A percentile compares a stretch with the other conserved stretches of the same genome.
phyloP scores from a whole-genome alignment of 495 filamentous ascomycete species.

The Daldinia vernicosa region DNA sequence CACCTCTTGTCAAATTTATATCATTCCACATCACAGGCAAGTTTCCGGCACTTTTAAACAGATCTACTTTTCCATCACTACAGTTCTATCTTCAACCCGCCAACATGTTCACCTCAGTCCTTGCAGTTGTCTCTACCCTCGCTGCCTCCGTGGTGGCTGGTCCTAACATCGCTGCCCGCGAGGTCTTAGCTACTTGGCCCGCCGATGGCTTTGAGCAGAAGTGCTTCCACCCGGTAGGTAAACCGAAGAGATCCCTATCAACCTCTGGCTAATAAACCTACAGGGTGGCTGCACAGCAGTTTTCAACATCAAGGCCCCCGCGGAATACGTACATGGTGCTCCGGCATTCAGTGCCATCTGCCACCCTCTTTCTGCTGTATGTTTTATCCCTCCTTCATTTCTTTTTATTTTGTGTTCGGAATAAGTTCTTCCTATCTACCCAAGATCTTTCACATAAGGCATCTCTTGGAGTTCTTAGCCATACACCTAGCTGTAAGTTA shows the following conservation, averaged over 20 bases:
- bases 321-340: slow-evolving; percentile 21
- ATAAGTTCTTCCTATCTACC: neutral
- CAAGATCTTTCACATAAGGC: neutral
- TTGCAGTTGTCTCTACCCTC: slow-evolving; percentile 28
- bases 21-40: neutral
- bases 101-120: slow-evolving; percentile 23
- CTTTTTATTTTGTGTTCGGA: neutral
- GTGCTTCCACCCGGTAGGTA: slow-evolving; percentile 20
- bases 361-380: slow-evolving; percentile 14
- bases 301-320: slow-evolving; percentile 28
- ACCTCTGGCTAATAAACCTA: neutral
- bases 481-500: neutral
- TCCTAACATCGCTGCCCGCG: slow-evolving; percentile 5
- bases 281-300: slow-evolving; percentile 15
- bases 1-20: neutral
- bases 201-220: slow-evolving; percentile 8
- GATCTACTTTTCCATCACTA: neutral
- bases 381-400: neutral
- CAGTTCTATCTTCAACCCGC: neutral
- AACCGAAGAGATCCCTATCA: neutral
- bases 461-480: neutral
- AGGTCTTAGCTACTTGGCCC: slow-evolving; percentile 19
- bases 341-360: slow-evolving; percentile 22
- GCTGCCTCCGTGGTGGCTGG: slow-evolving; percentile 16
- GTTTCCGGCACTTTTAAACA: neutral